phyloP scores from a whole-genome alignment of 2,329 filamentous ascomycete genomes.

The Diaporthe aspalathi region DNA sequence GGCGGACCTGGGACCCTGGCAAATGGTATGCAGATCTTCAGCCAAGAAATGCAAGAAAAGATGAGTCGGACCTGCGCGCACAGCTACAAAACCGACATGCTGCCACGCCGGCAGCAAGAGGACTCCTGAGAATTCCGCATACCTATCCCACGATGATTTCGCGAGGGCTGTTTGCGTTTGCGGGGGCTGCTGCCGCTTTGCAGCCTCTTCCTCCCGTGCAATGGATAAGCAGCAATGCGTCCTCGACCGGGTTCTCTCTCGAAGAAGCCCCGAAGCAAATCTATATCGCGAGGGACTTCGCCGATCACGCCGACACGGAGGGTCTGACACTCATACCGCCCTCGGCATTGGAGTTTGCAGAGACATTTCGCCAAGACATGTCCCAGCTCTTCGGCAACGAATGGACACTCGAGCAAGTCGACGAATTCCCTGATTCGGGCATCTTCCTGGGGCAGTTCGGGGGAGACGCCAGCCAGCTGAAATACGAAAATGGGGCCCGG shows the following conservation, averaged over 20 bases:
- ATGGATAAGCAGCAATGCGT: slow-evolving; percentile 4
- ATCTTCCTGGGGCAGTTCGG: background rate
- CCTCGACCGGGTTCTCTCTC: slow-evolving; percentile 3
- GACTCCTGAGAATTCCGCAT: background rate
- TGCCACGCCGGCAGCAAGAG: background rate
- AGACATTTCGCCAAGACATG: slow-evolving; percentile 1
- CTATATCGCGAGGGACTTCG: background rate
- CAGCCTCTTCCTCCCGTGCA: slow-evolving; percentile 5
- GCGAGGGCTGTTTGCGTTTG: background rate
- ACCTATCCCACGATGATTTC: background rate
- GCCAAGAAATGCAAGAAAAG: too few species aligned
- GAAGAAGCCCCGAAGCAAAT: slow-evolving; percentile 4
- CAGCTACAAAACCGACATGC: background rate
- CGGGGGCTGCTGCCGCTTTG: background rate
- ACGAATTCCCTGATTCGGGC: slow-evolving; percentile 10
- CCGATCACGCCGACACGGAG: background rate
- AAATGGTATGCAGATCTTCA: background rate
- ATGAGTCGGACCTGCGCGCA: background rate
- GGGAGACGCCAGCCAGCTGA: background rate
- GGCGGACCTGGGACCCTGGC: background rate
- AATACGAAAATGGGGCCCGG: slow-evolving; percentile 2
- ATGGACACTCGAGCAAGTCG: slow-evolving; percentile 1
- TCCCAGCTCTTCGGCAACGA: slow-evolving; percentile 4
- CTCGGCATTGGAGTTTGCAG: slow-evolving; percentile 1
- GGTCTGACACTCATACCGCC: slow-evolving; percentile 22